Evolutionary conservation across 495 filamentous ascomycete species (phyloP).

Genomic region (Parachaetomium inaequale): DNA sequence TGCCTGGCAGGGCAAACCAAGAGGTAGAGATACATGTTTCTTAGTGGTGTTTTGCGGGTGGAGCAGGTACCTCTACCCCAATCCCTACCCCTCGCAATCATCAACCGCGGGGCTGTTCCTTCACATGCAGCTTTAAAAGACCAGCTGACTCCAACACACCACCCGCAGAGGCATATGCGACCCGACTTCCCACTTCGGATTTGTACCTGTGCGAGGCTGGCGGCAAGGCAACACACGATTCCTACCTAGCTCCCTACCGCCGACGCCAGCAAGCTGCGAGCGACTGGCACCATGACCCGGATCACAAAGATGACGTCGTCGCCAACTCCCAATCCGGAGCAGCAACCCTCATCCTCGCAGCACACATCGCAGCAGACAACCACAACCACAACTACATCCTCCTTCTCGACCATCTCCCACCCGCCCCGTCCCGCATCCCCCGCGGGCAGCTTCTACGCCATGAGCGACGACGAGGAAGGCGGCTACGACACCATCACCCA

Average conservation of each 20-base stretch:
- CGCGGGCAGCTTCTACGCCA: conserved; percentile 87
- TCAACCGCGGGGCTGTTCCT: conserved; percentile 11
- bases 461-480: conserved; percentile 93
- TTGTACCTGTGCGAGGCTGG: no score
- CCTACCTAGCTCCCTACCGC: not conserved
- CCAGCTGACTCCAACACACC: conserved; percentile 9
- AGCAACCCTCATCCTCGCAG: conserved; percentile 5
- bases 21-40: not conserved
- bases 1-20: not conserved
- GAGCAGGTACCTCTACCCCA: not conserved
- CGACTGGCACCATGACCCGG: conserved; percentile 23
- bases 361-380: conserved; percentile 2
- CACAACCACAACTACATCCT: not conserved
- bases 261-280: not conserved
- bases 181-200: not conserved
- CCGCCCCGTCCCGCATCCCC: conserved; percentile 57
- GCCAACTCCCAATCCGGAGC: not conserved
- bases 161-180: conserved; percentile 1
- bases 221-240: not conserved
- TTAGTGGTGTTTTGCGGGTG: not conserved
- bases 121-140: conserved; percentile 1
- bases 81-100: conserved; percentile 10
- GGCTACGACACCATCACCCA: conserved; percentile 96
- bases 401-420: conserved; percentile 12
- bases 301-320: conserved; percentile 26